These are phyloP conservation scores for Favolaschia claudopus DNA, from an alignment of 768 basidiomycete genomes.

Conservation along the genomic window DNA sequence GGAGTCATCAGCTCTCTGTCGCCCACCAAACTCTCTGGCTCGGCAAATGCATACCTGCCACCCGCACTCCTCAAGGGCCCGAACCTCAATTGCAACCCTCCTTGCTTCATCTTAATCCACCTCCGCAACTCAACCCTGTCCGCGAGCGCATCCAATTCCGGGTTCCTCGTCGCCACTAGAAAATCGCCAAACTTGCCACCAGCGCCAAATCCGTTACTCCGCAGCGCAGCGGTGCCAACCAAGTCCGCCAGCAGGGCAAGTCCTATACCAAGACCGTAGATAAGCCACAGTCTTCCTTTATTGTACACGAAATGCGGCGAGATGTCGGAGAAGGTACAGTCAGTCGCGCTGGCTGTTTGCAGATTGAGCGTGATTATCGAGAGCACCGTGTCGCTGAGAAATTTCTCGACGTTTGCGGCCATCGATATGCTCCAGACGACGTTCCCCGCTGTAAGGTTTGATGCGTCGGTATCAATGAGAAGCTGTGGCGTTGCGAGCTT, in stretches of 20 bases:
- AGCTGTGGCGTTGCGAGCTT: too few relatives aligned
- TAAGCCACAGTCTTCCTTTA: not conserved
- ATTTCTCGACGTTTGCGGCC: too few relatives aligned
- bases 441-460: too few relatives aligned
- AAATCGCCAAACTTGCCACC: not conserved
- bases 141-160: not conserved
- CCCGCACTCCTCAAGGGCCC: not conserved
- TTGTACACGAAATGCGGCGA: not conserved
- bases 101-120: too few relatives aligned
- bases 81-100: not conserved
- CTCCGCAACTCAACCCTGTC: not conserved
- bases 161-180: not conserved
- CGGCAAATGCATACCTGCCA: not conserved
- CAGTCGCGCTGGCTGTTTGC: too few relatives aligned
- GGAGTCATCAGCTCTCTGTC: too few relatives aligned
- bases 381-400: too few relatives aligned
- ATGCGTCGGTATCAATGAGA: too few relatives aligned
- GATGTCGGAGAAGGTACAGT: not conserved
- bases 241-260: not conserved
- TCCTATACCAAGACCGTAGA: not conserved
- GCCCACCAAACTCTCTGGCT: slow-evolving; percentile 1
- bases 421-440: too few relatives aligned
- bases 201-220: not conserved
- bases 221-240: not conserved
- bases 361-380: too few relatives aligned